phyloP scores from a whole-genome alignment of 2,329 filamentous ascomycete genomes.

The Cercospora zeina region DNA sequence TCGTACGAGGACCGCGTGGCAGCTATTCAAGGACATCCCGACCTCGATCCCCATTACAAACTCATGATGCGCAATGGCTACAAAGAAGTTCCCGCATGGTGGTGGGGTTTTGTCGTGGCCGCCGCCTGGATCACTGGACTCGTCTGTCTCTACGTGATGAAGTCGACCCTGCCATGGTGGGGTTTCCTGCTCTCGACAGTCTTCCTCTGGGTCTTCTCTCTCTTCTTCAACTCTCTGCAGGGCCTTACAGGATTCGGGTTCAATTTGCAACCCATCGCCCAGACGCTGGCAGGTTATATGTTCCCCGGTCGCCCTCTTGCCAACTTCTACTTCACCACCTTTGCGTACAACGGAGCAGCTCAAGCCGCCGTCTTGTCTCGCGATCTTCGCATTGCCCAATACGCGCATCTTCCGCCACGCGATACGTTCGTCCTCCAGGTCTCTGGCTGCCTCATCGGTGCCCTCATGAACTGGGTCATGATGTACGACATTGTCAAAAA shows the following conservation, averaged over 20 bases:
- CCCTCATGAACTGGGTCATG: slow-evolving; percentile 51
- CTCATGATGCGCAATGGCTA: slow-evolving; percentile 38
- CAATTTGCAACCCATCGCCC: slow-evolving; percentile 45
- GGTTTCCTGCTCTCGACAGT: slow-evolving; percentile 34
- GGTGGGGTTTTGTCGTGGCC: slow-evolving; percentile 35
- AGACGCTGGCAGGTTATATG: slow-evolving; percentile 54
- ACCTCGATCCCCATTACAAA: slow-evolving; percentile 40
- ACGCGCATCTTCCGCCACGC: slow-evolving; percentile 44
- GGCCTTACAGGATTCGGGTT: slow-evolving; percentile 44
- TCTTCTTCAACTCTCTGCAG: slow-evolving; percentile 35
- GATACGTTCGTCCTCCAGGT: slow-evolving; percentile 51
- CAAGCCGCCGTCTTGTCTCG: slow-evolving; percentile 38
- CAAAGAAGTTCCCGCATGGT: slow-evolving; percentile 38
- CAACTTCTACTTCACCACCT: slow-evolving; percentile 39
- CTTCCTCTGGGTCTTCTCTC: slow-evolving; percentile 21
- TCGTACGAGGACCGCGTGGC: slow-evolving; percentile 29
- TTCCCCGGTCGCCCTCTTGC: slow-evolving; percentile 44
- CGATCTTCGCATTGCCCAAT: slow-evolving; percentile 44
- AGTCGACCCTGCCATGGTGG: slow-evolving; percentile 40
- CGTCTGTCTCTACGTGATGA: slow-evolving; percentile 34
- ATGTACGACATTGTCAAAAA: slow-evolving; percentile 49
- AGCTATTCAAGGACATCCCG: slow-evolving; percentile 32
- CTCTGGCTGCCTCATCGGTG: slow-evolving; percentile 46
- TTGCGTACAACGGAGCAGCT: slow-evolving; percentile 38
- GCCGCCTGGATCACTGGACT: slow-evolving; percentile 33